These are phyloP conservation scores for Pseudogymnoascus verrucosus DNA, from an alignment of 2,329 filamentous ascomycete species.

Conservation along the genomic window DNA sequence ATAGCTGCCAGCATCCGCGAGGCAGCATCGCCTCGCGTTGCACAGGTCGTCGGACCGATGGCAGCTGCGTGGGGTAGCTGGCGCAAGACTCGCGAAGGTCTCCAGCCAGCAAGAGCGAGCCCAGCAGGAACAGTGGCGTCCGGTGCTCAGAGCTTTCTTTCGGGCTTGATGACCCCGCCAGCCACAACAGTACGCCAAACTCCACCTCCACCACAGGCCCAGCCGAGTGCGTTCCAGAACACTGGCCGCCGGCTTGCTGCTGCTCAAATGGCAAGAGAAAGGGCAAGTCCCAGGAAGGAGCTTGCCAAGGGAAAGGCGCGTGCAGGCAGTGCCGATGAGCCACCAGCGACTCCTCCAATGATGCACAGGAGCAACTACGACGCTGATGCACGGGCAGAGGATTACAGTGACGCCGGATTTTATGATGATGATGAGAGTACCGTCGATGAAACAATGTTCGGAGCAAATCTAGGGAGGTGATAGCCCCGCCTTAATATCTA, in stretches of 20 bases:
- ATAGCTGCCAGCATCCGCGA: constrained; percentile 70
- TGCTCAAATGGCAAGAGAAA: constrained; percentile 35
- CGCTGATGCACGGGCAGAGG: constrained; percentile 51
- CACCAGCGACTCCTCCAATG: constrained; percentile 50
- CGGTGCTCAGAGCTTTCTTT: constrained; percentile 55
- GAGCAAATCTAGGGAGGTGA: constrained; percentile 11
- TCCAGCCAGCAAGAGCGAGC: constrained; percentile 33
- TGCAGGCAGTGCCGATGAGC: constrained; percentile 24
- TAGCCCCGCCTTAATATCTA: constrained; percentile 5
- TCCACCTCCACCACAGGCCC: constrained; percentile 37
- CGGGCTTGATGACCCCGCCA: constrained; percentile 83
- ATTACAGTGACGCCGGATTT: constrained; percentile 32
- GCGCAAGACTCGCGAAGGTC: constrained; percentile 54
- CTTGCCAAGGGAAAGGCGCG: constrained; percentile 19
- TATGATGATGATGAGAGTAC: constrained; percentile 29
- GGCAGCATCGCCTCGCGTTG: constrained; percentile 66
- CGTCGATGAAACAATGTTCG: constrained; percentile 13
- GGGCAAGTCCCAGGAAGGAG: constrained; percentile 7
- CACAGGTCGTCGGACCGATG: constrained; percentile 66
- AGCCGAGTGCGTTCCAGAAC: constrained; percentile 50
- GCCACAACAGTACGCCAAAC: constrained; percentile 54
- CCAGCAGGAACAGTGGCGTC: constrained; percentile 34
- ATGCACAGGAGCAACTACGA: constrained; percentile 52
- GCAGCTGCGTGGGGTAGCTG: constrained; percentile 97
- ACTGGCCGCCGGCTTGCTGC: constrained; percentile 51